Percentiles rank a stretch among this genome's conserved stretches.
These are phyloP conservation scores for Sequoiadendron giganteum DNA, from an alignment of 75 land plant species.

Conservation along the genomic window DNA sequence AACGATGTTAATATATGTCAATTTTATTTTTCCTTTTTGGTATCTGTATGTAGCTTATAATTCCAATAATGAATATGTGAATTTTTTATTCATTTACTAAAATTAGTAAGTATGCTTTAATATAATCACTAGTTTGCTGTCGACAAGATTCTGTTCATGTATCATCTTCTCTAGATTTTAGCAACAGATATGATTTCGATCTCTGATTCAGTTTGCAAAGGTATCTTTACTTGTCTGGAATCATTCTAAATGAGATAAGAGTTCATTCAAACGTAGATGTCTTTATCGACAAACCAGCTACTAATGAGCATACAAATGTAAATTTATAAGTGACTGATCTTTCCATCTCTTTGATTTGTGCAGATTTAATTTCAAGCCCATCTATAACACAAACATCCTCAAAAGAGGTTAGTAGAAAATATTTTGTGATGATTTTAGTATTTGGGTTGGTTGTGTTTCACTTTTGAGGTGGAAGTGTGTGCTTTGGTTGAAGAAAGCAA, in stretches of 20 bases:
- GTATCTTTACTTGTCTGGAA: background rate
- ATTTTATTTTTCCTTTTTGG: background rate
- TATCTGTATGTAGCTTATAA: background rate
- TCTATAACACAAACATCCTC: constrained; percentile 26
- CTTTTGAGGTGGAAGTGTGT: background rate
- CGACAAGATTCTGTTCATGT: background rate
- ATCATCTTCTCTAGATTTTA: background rate
- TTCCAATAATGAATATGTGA: background rate
- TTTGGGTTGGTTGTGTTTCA: background rate
- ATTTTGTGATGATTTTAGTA: background rate
- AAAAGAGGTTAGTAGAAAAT: constrained; percentile 30
- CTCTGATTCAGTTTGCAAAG: background rate
- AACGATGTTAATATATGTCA: background rate
- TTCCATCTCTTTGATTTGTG: background rate
- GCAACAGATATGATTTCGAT: background rate
- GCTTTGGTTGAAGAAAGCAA: background rate
- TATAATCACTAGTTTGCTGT: background rate
- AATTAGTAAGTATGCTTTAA: background rate
- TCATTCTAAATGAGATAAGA: background rate
- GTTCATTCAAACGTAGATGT: background rate
- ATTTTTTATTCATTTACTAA: background rate
- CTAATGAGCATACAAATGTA: background rate
- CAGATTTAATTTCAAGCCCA: constrained; percentile 30
- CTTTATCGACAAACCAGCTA: background rate
- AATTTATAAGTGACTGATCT: background rate